Evolutionary conservation across 805 yeast genomes (phyloP).

Genomic region (Kuraishia cidri): DNA sequence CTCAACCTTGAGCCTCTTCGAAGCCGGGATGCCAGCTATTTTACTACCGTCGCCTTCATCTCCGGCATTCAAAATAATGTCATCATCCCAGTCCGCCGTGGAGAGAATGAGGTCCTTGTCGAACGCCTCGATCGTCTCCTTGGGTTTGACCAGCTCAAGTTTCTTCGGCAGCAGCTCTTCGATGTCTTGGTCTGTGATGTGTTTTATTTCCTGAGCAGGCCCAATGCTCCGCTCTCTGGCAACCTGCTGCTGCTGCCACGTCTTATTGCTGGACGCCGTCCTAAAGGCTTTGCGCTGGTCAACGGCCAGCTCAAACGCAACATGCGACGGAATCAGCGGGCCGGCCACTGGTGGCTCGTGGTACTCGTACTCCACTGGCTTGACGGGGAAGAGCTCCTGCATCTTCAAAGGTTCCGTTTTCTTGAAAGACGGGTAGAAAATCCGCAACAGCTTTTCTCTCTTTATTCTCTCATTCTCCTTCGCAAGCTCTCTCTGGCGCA

Average conservation of each 20-base stretch:
- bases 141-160: slow-evolving; percentile 8
- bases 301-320: slow-evolving; percentile 49
- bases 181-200: slow-evolving; percentile 19
- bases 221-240: slow-evolving; percentile 1
- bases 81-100: slow-evolving; percentile 75
- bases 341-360: slow-evolving; percentile 40
- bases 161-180: slow-evolving; percentile 8
- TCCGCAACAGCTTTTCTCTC: slow-evolving; percentile 25
- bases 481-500: too few species aligned
- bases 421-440: slow-evolving; percentile 57
- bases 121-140: slow-evolving; percentile 24
- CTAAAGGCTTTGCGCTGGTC: slow-evolving; percentile 52
- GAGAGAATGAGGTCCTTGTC: slow-evolving; percentile 54
- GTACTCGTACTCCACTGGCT: slow-evolving; percentile 43
- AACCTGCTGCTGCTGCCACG: neutral
- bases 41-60: neutral
- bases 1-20: slow-evolving; percentile 17
- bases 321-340: slow-evolving; percentile 50
- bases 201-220: slow-evolving; percentile 12
- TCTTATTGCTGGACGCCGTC: slow-evolving; percentile 4
- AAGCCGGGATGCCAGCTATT: slow-evolving; percentile 3
- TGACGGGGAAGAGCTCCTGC: slow-evolving; percentile 55
- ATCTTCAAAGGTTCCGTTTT: slow-evolving; percentile 47
- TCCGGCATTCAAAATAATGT: slow-evolving; percentile 29
- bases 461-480: slow-evolving; percentile 18